These are phyloP conservation scores for Podila epicladia DNA, from an alignment of 192 early-diverging fungal genomes.

Conservation along the genomic window DNA sequence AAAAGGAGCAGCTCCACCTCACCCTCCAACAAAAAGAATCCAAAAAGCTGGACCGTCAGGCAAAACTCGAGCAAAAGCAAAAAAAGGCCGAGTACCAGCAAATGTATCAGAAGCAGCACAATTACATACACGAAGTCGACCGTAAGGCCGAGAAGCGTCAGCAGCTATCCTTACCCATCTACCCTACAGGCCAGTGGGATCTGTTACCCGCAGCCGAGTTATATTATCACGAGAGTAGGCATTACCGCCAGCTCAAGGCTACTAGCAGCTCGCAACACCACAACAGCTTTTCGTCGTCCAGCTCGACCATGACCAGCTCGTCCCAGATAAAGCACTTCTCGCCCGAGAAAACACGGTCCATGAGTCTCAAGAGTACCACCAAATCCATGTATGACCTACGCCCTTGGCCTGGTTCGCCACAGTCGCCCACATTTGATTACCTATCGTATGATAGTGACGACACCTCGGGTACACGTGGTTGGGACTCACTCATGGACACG, in stretches of 20 bases:
- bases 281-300: slow-evolving; percentile 14
- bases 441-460: slow-evolving; percentile 27
- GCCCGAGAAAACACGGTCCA: slow-evolving; percentile 16
- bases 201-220: slow-evolving; percentile 18
- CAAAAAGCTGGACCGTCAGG: slow-evolving; percentile 12
- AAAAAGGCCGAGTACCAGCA: slow-evolving; percentile 35
- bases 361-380: slow-evolving; percentile 36
- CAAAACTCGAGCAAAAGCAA: slow-evolving; percentile 32
- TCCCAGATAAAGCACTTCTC: slow-evolving; percentile 4
- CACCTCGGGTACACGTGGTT: slow-evolving; percentile 21
- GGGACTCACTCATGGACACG: slow-evolving; percentile 46
- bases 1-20: slow-evolving; percentile 6
- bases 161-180: slow-evolving; percentile 33
- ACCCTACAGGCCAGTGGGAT: slow-evolving; percentile 4
- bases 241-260: slow-evolving; percentile 8
- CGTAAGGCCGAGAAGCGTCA: slow-evolving; percentile 19
- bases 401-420: slow-evolving; percentile 27
- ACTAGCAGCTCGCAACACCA: not conserved
- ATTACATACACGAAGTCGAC: slow-evolving; percentile 17
- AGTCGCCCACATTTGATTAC: slow-evolving; percentile 18
- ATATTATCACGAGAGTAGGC: slow-evolving; percentile 26
- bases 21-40: slow-evolving; percentile 6
- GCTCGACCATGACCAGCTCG: slow-evolving; percentile 4
- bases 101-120: slow-evolving; percentile 33
- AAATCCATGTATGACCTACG: slow-evolving; percentile 51